These are phyloP conservation scores for Exophiala sideris DNA, from an alignment of 2,329 filamentous ascomycete genomes.

Conservation along the genomic window DNA sequence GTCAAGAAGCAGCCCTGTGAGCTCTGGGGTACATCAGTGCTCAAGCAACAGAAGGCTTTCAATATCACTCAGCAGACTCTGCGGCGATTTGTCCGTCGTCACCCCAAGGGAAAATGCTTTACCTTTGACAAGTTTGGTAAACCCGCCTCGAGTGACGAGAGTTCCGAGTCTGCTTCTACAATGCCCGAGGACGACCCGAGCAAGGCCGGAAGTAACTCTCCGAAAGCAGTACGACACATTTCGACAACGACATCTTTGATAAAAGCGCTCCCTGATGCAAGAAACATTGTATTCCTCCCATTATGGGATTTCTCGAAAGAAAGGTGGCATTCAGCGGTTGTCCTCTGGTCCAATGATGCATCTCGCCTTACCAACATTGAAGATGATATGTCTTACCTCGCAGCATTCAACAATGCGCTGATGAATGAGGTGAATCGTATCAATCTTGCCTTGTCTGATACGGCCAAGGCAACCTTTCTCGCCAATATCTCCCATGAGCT, in stretches of 20 bases:
- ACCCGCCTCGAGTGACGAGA: constrained; percentile 71
- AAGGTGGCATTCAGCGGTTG: constrained; percentile 47
- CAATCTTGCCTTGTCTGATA: constrained; percentile 42
- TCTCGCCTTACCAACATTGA: constrained; percentile 34
- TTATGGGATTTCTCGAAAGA: constrained; percentile 50
- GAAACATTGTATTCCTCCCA: constrained; percentile 44
- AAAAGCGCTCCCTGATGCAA: constrained; percentile 21
- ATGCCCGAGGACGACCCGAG: constrained; percentile 19
- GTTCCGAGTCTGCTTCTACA: constrained; percentile 23
- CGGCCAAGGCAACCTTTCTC: constrained; percentile 44
- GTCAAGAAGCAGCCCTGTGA: constrained; percentile 31
- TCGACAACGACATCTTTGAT: constrained; percentile 18
- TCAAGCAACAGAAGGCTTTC: constrained; percentile 10
- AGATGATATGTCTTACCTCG: constrained; percentile 39
- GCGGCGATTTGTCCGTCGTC: constrained; percentile 41
- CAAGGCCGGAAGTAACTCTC: background rate
- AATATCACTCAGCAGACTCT: constrained; percentile 42
- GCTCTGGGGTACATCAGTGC: constrained; percentile 10
- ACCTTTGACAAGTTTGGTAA: constrained; percentile 82
- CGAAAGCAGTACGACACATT: constrained; percentile 1
- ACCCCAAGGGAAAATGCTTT: constrained; percentile 54
- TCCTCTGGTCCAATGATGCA: constrained; percentile 41
- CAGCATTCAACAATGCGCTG: constrained; percentile 41
- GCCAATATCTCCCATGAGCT: constrained; percentile 46
- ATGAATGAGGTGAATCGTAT: constrained; percentile 44